These are phyloP conservation scores for Cajanus cajan DNA, from an alignment of 306 rosid species.

Conservation along the genomic window DNA sequence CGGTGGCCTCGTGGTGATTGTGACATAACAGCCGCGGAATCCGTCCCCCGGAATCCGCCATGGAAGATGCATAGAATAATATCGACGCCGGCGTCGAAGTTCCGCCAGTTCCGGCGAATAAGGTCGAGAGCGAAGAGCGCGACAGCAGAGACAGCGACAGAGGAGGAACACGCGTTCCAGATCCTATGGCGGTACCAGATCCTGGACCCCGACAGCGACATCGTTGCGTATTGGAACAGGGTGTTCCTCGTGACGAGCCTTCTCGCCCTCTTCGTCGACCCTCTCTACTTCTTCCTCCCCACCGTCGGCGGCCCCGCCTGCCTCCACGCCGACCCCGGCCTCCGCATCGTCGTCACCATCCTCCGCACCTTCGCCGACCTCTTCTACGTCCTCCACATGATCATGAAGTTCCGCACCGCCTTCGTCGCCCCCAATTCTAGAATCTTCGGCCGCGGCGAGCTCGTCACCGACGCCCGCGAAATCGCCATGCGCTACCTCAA, in stretches of 20 bases:
- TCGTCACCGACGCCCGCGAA: constrained; percentile 65
- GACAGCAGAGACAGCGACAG: constrained; percentile 7
- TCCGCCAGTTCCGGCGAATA: constrained; percentile 49
- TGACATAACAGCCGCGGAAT: constrained; percentile 70
- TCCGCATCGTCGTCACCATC: constrained; percentile 51
- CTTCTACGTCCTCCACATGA: constrained; percentile 72
- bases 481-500: constrained; percentile 73
- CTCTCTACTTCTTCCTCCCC: constrained; percentile 82
- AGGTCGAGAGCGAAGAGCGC: neutral
- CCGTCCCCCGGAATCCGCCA: constrained; percentile 84
- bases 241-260: constrained; percentile 71
- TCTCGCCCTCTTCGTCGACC: constrained; percentile 74
- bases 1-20: too few species aligned
- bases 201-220: constrained; percentile 83
- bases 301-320: constrained; percentile 72
- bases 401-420: constrained; percentile 83
- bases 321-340: constrained; percentile 35
- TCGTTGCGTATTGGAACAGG: constrained; percentile 72
- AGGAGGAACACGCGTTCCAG: constrained; percentile 46
- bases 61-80: constrained; percentile 91
- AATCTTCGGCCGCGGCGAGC: constrained; percentile 86
- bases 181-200: constrained; percentile 79
- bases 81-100: constrained; percentile 50
- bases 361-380: constrained; percentile 70
- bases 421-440: constrained; percentile 78